Base-by-base conservation (phyloP, 768 basidiomycete genomes). In the Pulveroboletus frians region DNA sequence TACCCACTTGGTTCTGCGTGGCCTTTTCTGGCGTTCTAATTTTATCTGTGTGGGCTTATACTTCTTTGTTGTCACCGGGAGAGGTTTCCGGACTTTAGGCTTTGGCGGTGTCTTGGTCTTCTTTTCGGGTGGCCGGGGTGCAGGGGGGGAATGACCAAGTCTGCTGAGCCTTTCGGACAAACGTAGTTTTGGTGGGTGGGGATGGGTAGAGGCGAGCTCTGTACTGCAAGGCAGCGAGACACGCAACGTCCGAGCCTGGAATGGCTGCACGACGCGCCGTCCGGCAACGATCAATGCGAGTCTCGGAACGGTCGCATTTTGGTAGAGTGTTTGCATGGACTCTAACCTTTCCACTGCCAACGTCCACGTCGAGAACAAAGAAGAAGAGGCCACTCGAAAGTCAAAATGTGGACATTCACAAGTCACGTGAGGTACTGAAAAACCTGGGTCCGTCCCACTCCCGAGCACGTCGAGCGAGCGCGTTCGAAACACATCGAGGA, bases 201-300 rank as follows among this genome's bases (percentile, higher is more conserved):
- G 2, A 20, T 13, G 26, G 21, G 49, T 21, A 4, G 42, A 21
- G 2, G 41, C 17, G 14, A 30, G 44, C 26, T 51, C 57, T 11
- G 46, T 46, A 14, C 42, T 39, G 20, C 3, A 32, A 3, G 43
- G 32, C 3, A 39, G 17, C 26, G 47, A 57, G 9, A 54, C n/a
- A 27, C 32, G 42, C 14, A 63, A 49, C 7, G 49, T 18, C 35
- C 57, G 60, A 1, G 30, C 44, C 20, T 49, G 14, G 10, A 49
- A 50, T 6, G 52, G 56, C 15, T 57, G 59, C 4, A 50, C 45
- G 38, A 59, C 49, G 40, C 60, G 60, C 8, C 60, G 45, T 2
- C 55, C 47, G 1, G 57, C 52, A 43, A 62, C 38, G 39, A 46
- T 32, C 42, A 52, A 17, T 2, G 61, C 53, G 26, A 53, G 51